A percentile compares a stretch with the other conserved stretches of the same genome.
Evolutionary conservation across 441 rosid species (phyloP).

Genomic region (Capsella rubella): DNA sequence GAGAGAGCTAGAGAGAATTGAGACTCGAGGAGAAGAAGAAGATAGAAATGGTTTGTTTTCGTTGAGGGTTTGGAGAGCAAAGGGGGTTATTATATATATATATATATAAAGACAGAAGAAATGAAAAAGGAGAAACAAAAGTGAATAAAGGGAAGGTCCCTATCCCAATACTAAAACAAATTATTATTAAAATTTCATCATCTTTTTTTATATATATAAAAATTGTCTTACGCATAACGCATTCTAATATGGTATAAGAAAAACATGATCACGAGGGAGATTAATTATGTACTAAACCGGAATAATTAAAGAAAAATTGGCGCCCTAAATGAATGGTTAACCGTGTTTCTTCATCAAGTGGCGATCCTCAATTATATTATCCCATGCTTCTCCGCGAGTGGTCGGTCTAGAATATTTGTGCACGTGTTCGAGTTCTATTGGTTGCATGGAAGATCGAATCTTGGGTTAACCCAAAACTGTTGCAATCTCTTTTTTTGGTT

Average conservation of each 20-base stretch:
- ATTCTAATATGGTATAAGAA: no score
- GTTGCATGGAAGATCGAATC: constrained; percentile 43
- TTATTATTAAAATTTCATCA: constrained; percentile 8
- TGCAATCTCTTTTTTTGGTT: constrained; percentile 34
- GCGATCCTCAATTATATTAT: constrained; percentile 32
- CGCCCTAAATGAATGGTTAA: constrained; percentile 15
- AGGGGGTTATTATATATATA: constrained; percentile 33
- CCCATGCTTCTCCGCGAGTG: constrained; percentile 45
- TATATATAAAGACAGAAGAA: constrained; percentile 12
- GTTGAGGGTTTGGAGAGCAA: constrained; percentile 34
- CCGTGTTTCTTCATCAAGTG: constrained; percentile 47
- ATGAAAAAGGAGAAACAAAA: constrained; percentile 35
- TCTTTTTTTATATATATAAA: not conserved
- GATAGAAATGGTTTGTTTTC: constrained; percentile 16
- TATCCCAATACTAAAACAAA: constrained; percentile 30
- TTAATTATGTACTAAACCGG: constrained; percentile 19
- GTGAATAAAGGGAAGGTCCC: constrained; percentile 41
- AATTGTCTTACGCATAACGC: not conserved
- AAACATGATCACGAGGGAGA: constrained; percentile 13
- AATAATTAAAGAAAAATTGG: constrained; percentile 21
- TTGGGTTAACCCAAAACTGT: constrained; percentile 44
- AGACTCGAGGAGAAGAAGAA: constrained; percentile 22
- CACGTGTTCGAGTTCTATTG: constrained; percentile 23
- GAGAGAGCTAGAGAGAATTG: not conserved
- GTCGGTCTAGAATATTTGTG: constrained; percentile 44